Percentiles rank a stretch among this genome's conserved stretches.
phyloP scores from a whole-genome alignment of 441 rosid genomes.

The Populus trichocarpa region DNA sequence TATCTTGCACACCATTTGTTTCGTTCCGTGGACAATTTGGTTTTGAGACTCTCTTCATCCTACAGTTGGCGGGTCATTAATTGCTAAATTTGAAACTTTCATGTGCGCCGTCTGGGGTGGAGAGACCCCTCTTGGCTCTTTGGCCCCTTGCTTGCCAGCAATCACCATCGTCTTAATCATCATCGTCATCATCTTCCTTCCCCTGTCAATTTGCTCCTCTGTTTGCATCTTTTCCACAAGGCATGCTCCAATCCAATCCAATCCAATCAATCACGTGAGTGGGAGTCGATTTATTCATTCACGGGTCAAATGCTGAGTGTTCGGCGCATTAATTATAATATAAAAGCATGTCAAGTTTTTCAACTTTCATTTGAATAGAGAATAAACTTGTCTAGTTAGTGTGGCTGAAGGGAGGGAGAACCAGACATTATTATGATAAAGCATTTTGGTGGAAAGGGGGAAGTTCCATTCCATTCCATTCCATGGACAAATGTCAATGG shows the following conservation, averaged over 20 bases:
- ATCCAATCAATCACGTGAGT: not conserved
- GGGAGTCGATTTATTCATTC: not conserved
- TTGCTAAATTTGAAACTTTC: conserved; percentile 18
- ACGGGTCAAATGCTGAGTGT: not conserved
- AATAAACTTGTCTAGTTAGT: not conserved
- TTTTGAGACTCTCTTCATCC: not conserved
- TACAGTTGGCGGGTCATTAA: conserved; percentile 30
- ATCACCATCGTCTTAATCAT: not conserved
- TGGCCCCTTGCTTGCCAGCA: not conserved
- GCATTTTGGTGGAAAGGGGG: not conserved
- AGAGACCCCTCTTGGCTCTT: not conserved
- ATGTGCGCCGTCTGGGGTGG: conserved; percentile 26
- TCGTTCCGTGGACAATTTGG: not conserved
- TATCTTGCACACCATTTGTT: not conserved
- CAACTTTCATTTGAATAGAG: not conserved
- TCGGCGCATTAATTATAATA: not conserved
- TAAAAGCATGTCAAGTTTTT: not conserved
- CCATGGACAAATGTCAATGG: conserved; percentile 1
- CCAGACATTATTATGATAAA: not conserved
- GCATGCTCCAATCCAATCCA: not conserved
- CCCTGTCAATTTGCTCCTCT: not conserved
- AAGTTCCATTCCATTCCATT: not conserved
- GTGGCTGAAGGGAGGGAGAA: not conserved
- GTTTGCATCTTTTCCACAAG: not conserved
- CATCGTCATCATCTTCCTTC: not conserved